These are phyloP conservation scores for Xylariales sp. DNA, from an alignment of 2,329 filamentous ascomycete species.

Conservation along the genomic window DNA sequence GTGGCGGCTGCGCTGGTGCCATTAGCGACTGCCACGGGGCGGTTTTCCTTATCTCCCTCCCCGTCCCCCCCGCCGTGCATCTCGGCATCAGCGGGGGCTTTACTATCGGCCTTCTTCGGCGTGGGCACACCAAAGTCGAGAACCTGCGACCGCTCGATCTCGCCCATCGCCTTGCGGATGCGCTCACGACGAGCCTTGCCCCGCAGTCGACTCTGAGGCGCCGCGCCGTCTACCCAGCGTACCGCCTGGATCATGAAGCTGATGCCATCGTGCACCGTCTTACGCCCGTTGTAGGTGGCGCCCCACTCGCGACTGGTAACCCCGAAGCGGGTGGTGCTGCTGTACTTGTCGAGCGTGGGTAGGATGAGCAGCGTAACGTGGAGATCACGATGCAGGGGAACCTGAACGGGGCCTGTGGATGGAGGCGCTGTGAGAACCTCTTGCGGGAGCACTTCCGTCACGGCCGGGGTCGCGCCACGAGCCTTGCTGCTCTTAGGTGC, in stretches of 20 bases:
- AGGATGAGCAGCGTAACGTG: slow-evolving; percentile 85
- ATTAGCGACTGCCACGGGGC: slow-evolving; percentile 13
- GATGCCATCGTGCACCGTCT: slow-evolving; percentile 69
- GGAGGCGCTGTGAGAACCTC: slow-evolving; percentile 50
- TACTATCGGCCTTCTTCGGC: slow-evolving; percentile 23
- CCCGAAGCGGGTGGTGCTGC: slow-evolving; percentile 70
- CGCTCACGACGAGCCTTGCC: slow-evolving; percentile 53
- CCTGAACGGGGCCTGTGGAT: slow-evolving; percentile 54
- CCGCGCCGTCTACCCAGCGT: slow-evolving; percentile 77
- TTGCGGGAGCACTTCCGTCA: slow-evolving; percentile 25
- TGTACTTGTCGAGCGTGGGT: slow-evolving; percentile 73
- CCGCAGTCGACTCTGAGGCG: slow-evolving; percentile 50
- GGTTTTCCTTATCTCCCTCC: slow-evolving; percentile 44
- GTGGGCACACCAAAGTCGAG: slow-evolving; percentile 25
- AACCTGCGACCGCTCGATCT: slow-evolving; percentile 38
- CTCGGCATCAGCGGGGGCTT: slow-evolving; percentile 13
- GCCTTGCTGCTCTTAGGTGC: slow-evolving; percentile 30
- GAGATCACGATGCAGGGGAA: slow-evolving; percentile 69
- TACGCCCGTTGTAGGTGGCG: slow-evolving; percentile 38
- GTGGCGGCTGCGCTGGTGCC: not conserved
- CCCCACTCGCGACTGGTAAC: slow-evolving; percentile 79
- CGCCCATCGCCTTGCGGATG: slow-evolving; percentile 51
- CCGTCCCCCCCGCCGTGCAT: slow-evolving; percentile 6
- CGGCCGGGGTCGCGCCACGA: slow-evolving; percentile 15
- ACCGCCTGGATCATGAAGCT: slow-evolving; percentile 82